Conservation (phyloP, 2,329 filamentous ascomycete species). For the Nemania sp. region DNA sequence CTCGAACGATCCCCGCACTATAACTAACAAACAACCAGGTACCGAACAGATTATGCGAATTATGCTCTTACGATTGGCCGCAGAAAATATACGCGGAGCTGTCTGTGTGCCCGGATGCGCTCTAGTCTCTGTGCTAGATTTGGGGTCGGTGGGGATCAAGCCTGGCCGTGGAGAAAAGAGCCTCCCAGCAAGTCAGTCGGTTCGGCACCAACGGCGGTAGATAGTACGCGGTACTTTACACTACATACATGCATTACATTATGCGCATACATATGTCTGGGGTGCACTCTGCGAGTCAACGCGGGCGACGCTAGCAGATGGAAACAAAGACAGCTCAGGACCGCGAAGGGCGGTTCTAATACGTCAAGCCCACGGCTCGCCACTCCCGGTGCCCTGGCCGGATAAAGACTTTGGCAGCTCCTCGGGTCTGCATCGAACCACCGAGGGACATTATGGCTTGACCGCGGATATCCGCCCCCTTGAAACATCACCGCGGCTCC, state of each 20-base stretch:
- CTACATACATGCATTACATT: too few relatives aligned
- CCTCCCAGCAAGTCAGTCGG: conserved; percentile 8
- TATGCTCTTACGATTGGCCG: conserved; percentile 6
- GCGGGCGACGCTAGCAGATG: conserved; percentile 4
- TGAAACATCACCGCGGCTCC: too few relatives aligned
- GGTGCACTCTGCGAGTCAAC: conserved; percentile 21
- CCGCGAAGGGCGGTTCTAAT: conserved; percentile 25
- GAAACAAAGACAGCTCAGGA: not conserved
- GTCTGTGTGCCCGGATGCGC: too few relatives aligned
- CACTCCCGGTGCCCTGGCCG: conserved; percentile 26
- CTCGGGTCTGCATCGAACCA: too few relatives aligned
- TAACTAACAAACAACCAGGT: not conserved
- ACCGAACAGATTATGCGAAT: conserved; percentile 2
- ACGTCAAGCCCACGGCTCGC: conserved; percentile 13
- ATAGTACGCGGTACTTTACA: too few relatives aligned
- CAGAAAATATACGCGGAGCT: not conserved
- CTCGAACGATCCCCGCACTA: conserved; percentile 15
- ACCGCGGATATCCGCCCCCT: too few relatives aligned
- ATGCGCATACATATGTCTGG: too few relatives aligned
- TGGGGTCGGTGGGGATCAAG: conserved; percentile 19
- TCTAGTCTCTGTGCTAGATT: conserved; percentile 2
- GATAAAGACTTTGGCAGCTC: conserved; percentile 35
- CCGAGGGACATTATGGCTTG: too few relatives aligned
- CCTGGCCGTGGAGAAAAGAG: conserved; percentile 28
- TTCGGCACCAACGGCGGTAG: conserved; percentile 38